Evolutionary conservation across 768 basidiomycete genomes (phyloP), one percentile per base, ranked within the genome.

Genomic region (Naematelia aurantialba): DNA sequence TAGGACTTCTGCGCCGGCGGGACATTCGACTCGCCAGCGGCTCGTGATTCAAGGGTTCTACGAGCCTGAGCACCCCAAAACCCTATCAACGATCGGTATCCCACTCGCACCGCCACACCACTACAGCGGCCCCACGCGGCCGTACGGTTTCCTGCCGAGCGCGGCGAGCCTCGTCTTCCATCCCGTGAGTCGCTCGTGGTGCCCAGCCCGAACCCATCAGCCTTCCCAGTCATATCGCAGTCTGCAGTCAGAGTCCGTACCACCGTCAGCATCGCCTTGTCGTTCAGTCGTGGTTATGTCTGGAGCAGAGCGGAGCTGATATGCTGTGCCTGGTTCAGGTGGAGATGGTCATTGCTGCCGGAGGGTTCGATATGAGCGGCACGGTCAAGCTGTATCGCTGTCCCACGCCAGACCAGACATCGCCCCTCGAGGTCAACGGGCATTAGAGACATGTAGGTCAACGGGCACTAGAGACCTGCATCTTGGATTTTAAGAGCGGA

Each of bases 141-240:
- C 60, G 17, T 21, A 57, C 13, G 63, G 59, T 22, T 69, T 72
- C 52, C 65, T 76, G 71, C 59, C 75, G 55, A 51, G 71, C 59
- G 72, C 68, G n/a, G 46, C 75, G 50, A 64, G 72, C 19, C 44
- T 78, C 51, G 59, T 70, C 17, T 78, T 77, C 65, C 77, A 78
- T 62, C 77, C 77, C 44, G 77, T 78, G 56, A 61, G 74, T 69
- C 26, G n/a, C n/a, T n/a, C n/a, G 10, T 27, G n/a, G n/a, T n/a
- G n/a, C n/a, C n/a, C n/a, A n/a, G n/a, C n/a, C n/a, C n/a, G n/a
- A n/a, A n/a, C n/a, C n/a, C n/a, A n/a, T n/a, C n/a, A n/a, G n/a
- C n/a, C n/a, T n/a, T n/a, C n/a, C n/a, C n/a, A n/a, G n/a, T n/a
- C n/a, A n/a, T n/a, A n/a, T n/a, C n/a, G n/a, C n/a, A n/a, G n/a